phyloP scores from a whole-genome alignment of 2,329 filamentous ascomycete genomes.

The Huntiella moniliformis region DNA sequence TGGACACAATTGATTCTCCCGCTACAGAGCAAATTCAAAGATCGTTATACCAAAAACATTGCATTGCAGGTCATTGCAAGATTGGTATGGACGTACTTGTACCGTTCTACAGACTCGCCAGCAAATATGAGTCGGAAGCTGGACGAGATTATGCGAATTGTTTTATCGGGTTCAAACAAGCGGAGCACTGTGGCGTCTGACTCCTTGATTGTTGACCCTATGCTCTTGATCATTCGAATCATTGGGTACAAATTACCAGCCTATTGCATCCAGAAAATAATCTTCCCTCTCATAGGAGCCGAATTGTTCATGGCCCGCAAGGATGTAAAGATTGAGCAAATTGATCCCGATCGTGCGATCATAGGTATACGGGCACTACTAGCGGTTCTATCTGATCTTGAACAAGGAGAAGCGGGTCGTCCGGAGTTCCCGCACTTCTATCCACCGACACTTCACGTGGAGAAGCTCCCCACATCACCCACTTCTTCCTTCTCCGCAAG shows the following conservation, averaged over 20 bases:
- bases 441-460: conserved; percentile 19
- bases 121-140: conserved; percentile 56
- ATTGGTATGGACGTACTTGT: conserved; percentile 86
- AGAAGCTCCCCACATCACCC: conserved; percentile 31
- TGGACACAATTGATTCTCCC: conserved; percentile 70
- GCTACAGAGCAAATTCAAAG: conserved; percentile 66
- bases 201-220: conserved; percentile 62
- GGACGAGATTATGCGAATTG: conserved; percentile 72
- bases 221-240: conserved; percentile 86
- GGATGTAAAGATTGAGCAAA: conserved; percentile 71
- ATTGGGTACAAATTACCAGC: conserved; percentile 90
- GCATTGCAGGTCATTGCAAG: conserved; percentile 81
- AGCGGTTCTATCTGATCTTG: conserved; percentile 79
- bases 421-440: conserved; percentile 66
- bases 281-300: conserved; percentile 90
- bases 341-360: conserved; percentile 94
- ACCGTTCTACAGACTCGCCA: conserved; percentile 56
- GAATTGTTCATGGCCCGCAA: conserved; percentile 63
- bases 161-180: conserved; percentile 56
- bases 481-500: conserved; percentile 19
- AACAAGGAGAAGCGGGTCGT: conserved; percentile 56
- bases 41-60: conserved; percentile 56
- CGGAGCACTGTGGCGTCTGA: conserved; percentile 70
- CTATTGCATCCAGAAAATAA: conserved; percentile 75
- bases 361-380: conserved; percentile 89